Evolutionary conservation across 2,329 filamentous ascomycete genomes (phyloP), one percentile per base, ranked within the genome.

Genomic region (Alternaria alternata): DNA sequence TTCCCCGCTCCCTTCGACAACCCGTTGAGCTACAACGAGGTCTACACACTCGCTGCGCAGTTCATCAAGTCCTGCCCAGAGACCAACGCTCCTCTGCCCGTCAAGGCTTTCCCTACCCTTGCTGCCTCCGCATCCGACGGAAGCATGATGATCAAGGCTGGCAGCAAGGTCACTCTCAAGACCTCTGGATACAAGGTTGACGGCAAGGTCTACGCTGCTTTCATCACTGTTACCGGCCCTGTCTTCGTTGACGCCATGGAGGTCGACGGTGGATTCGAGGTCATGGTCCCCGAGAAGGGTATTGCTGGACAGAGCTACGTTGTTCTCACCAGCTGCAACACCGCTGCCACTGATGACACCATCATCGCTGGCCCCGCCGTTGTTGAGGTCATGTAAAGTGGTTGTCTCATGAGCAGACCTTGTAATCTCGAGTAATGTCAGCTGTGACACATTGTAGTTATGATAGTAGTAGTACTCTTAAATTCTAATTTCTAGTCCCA

Each of bases 11-110:
- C 88, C 7, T 89, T 88, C 64, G 88, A 90, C 64, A 81, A 84
- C 24, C 86, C 88, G 0, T 81, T 90, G 38, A 76, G 78, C 64
- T 81, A 85, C 70, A 84, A 88, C 74, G 78, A 84, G 68, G 87
- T 91, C 48, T 89, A 84, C 81, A 88, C 87, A 3, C 83, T 91
- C n/a, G 88, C 88, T 0, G 82, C 87, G 0, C 80, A 81, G 55
- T 90, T 90, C 78, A 88, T 91, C 74, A 81, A 75, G 5, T 75
- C 78, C 2, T 90, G 88, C 75, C 87, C 88, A 1, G 63, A 78
- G 7, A 79, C 76, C 66, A 89, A 89, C 72, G 77, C 82, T 0
- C 65, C 78, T 2, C 80, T 90, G 2, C 87, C 88, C 2, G 84
- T 91, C 71, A 87, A 83, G 77, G 84, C 86, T 0, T 89, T 89